Percentiles rank a stretch among this genome's conserved stretches.
These are phyloP conservation scores for Nannochloris sp. DNA, from an alignment of 139 green algal species.

Conservation along the genomic window DNA sequence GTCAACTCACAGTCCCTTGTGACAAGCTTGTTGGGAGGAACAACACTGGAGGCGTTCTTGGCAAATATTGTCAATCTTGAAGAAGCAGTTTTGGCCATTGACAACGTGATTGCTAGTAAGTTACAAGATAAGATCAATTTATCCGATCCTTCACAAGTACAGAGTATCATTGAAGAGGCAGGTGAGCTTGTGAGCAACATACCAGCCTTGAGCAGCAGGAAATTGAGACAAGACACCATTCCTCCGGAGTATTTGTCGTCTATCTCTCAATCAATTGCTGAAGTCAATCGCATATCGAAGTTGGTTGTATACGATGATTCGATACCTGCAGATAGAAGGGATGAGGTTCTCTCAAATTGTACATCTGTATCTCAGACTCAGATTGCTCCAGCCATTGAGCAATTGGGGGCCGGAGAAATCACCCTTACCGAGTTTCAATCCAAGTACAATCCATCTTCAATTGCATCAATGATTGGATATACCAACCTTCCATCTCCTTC, in stretches of 20 bases:
- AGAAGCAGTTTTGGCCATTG: background rate
- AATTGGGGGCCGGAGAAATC: background rate
- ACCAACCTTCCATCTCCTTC: too few relatives aligned
- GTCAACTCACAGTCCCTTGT: constrained; percentile 4
- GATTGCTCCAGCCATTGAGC: background rate
- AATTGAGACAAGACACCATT: background rate
- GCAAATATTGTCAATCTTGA: constrained; percentile 4
- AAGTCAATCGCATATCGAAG: background rate
- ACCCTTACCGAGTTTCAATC: background rate
- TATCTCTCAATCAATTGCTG: background rate
- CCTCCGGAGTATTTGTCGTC: background rate
- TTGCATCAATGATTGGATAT: too few relatives aligned
- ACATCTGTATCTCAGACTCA: background rate
- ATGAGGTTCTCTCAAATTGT: background rate
- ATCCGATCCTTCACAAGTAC: constrained; percentile 2
- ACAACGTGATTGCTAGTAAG: constrained; percentile 3
- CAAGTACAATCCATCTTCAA: background rate
- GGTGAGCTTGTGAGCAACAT: background rate
- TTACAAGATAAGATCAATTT: background rate
- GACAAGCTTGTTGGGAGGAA: background rate
- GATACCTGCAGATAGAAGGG: background rate
- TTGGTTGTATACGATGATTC: background rate
- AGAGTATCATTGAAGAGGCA: background rate
- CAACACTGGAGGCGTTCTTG: background rate
- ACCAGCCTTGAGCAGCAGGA: background rate